Base-by-base conservation (phyloP, 805 yeast species). In the Nakazawaea laoshanensis region DNA sequence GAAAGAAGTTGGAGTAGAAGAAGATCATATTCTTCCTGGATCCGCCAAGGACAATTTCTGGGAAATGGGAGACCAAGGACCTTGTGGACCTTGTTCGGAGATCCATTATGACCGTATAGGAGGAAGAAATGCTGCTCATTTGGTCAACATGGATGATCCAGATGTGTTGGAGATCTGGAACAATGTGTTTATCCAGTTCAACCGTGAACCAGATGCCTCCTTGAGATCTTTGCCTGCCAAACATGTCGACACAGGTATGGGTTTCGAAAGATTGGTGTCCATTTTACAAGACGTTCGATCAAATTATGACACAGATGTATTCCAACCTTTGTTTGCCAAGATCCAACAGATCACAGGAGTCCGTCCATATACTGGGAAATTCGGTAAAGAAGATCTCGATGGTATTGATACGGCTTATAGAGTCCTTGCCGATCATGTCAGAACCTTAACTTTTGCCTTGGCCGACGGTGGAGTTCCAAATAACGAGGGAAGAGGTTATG, bases 41-140 rank as follows among this genome's bases (percentile, higher is more conserved):
- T 65, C 77, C 45, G 83, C 78, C 34, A 66, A 77, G 52, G 99
- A 92, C 57, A 92, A 92, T 63, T 92, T 92, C 61, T 92, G 99
- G 99, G 99, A 92, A 67, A 92, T 92, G 99, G 99, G 99, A 49
- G 99, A 94, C 53, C 97, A 89, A 66, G 99, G 99, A 45, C 99
- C 99, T 30, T 92, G 99, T 67, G 99, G 99, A 42, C 99, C 99
- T 33, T 94, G 98, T 64, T 82, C 95, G 16, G 99, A 92, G 61
- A 73, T 92, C 47, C 99, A 92, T 60, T 92, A 86, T 58, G 99
- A 92, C 61, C 78, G 98, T 63, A 87, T 92, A 44, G 98, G 98
- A 44, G 96, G 97, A 38, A 80, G 99, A 67, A 89, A 92, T 52
- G 98, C 97, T 35, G 67, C 96, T 13, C 49, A 61, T 42, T 68